These are phyloP conservation scores for Penicillium capsulatum DNA, from an alignment of 2,329 filamentous ascomycete genomes.

Conservation along the genomic window DNA sequence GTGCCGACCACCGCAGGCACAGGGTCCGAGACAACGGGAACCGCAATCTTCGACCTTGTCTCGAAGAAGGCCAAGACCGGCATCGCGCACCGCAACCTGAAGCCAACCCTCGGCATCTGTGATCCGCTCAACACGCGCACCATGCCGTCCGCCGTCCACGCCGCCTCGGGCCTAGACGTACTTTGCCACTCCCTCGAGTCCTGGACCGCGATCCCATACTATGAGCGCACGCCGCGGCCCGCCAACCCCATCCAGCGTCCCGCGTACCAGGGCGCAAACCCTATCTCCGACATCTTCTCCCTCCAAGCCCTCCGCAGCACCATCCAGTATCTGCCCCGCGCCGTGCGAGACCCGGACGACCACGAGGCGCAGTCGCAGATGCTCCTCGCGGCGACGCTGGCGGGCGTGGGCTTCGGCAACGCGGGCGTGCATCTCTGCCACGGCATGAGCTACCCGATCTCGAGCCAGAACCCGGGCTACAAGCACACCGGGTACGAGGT, in stretches of 20 bases:
- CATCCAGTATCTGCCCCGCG: constrained; percentile 86
- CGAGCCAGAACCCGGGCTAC: constrained; percentile 88
- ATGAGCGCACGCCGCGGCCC: constrained; percentile 77
- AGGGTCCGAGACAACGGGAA: constrained; percentile 91
- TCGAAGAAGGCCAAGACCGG: constrained; percentile 89
- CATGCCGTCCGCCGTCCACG: constrained; percentile 92
- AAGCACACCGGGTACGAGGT: constrained; percentile 83
- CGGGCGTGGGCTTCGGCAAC: constrained; percentile 95
- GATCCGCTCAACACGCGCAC: constrained; percentile 86
- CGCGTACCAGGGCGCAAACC: constrained; percentile 95
- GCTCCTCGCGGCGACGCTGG: constrained; percentile 88
- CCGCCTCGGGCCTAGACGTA: constrained; percentile 87
- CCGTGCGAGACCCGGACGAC: constrained; percentile 83
- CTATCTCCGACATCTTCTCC: constrained; percentile 96
- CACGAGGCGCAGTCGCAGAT: constrained; percentile 90
- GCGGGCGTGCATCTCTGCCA: constrained; percentile 88
- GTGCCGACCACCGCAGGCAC: constrained; percentile 84
- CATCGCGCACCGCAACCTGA: constrained; percentile 90
- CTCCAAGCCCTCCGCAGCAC: constrained; percentile 77
- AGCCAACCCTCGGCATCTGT: constrained; percentile 87
- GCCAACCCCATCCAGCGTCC: constrained; percentile 85
- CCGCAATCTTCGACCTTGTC: constrained; percentile 94
- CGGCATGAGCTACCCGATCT: constrained; percentile 97
- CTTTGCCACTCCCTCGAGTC: constrained; percentile 93
- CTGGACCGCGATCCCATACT: constrained; percentile 95